Conservation (phyloP, 306 rosid genomes). For the Cucurbita maxima region DNA sequence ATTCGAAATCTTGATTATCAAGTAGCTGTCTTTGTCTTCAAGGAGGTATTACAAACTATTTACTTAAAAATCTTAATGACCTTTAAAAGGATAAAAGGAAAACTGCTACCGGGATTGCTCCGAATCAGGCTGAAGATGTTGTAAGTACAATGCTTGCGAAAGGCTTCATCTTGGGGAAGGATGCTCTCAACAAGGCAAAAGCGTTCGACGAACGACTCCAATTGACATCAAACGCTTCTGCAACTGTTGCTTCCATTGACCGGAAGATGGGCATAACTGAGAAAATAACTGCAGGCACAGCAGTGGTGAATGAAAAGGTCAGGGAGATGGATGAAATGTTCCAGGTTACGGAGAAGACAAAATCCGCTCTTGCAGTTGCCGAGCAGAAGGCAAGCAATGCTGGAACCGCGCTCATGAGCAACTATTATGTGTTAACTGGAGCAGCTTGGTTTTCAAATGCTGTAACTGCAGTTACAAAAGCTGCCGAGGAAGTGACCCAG, state of each 20-base stretch:
- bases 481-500: conserved; percentile 43
- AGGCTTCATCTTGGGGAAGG: conserved; percentile 70
- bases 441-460: conserved; percentile 56
- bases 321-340: conserved; percentile 48
- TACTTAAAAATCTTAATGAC: background rate
- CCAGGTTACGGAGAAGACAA: conserved; percentile 51
- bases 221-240: conserved; percentile 51
- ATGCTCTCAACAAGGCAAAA: conserved; percentile 55
- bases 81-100: conserved; percentile 27
- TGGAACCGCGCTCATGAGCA: conserved; percentile 51
- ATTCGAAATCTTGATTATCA: background rate
- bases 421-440: conserved; percentile 37
- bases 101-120: conserved; percentile 20
- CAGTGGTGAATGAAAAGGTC: conserved; percentile 43
- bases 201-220: conserved; percentile 54
- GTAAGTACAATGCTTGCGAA: conserved; percentile 69
- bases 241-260: conserved; percentile 51
- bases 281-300: conserved; percentile 44
- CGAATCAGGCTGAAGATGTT: conserved; percentile 58
- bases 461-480: conserved; percentile 37
- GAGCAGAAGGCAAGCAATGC: conserved; percentile 74
- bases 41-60: background rate
- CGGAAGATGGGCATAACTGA: conserved; percentile 42
- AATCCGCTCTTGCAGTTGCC: conserved; percentile 41
- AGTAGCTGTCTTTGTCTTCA: background rate